Conservation (phyloP, 768 basidiomycete genomes). For the Boletus bicolor region DNA sequence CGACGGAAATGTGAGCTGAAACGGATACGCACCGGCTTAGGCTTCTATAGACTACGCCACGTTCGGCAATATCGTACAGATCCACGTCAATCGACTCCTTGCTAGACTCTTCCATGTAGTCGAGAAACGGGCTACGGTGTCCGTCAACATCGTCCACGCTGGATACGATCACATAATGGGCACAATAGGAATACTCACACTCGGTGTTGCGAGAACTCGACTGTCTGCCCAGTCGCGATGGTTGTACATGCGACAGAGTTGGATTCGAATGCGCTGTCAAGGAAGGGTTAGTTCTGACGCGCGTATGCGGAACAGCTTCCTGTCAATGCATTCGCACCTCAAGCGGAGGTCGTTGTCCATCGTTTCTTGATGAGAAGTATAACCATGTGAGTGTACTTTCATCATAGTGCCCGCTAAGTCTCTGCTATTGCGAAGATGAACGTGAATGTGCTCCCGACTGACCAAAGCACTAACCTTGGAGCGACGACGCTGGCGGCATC, state of each 20-base stretch:
- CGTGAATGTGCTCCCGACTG: too few relatives aligned
- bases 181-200: not conserved
- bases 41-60: not conserved
- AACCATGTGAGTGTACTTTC: not conserved
- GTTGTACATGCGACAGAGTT: not conserved
- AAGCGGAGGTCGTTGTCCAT: not conserved
- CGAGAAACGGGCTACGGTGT: slow-evolving; percentile 6
- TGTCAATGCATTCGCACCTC: not conserved
- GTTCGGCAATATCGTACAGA: slow-evolving; percentile 6
- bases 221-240: not conserved
- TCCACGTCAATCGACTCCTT: not conserved
- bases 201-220: not conserved
- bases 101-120: not conserved
- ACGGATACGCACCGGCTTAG: slow-evolving; percentile 8
- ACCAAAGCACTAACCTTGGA: too few relatives aligned
- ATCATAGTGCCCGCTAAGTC: not conserved
- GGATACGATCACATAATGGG: not conserved
- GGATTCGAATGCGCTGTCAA: not conserved
- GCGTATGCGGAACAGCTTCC: not conserved
- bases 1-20: too few relatives aligned
- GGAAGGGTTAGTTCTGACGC: not conserved
- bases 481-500: too few relatives aligned
- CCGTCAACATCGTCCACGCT: not conserved
- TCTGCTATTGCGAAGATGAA: too few relatives aligned
- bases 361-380: not conserved